Evolutionary conservation across 805 yeast genomes (phyloP), one percentile per base, ranked within the genome.

Genomic region (Wickerhamia fluorescens): DNA sequence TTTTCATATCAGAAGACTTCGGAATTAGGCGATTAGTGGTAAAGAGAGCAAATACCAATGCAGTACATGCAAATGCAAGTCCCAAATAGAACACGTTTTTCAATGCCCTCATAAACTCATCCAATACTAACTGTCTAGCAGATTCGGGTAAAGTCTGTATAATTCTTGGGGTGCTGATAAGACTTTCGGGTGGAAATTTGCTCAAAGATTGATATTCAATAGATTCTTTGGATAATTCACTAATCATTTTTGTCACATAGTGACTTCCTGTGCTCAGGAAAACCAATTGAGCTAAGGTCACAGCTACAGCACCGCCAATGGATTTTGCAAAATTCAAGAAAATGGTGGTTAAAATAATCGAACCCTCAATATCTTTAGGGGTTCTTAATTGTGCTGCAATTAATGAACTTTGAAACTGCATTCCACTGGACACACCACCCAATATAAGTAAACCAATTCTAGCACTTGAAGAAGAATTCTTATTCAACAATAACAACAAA

Each of bases 1-100:
- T 7, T 7, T 16, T 13, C 9, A 34, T 28, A 14, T 34, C 37
- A 14, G 12, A 14, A 2, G 24, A 31, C 25, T 45, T 51, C 1
- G 76, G 77, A 15, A 70, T 42, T 30, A 51, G 55, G 26, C 54
- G 51, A 39, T 60, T 62, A 8, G 75, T 63, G 27, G 61, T 51
- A 34, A 67, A 59, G 0, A 64, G 5, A 0, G 58, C 34, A 5
- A 43, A 33, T 1, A 70, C 23, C 6, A 66, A 45, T 2, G 59
- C 41, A 9, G 55, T 20, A 7, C 46, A 37, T 1, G 65, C 46
- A 10, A 61, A 44, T 0, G 60, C 74, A 11, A 69, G 35, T 10
- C 55, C 47, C 29, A 60, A 41, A 38, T 55, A 58, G 28, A 60
- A 61, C 25, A 54, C 56, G 31, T 53, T 48, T 24, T 44, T 42